Evolutionary conservation across 2,329 filamentous ascomycete species (phyloP).

Genomic region (Ampelomyces quisqualis): DNA sequence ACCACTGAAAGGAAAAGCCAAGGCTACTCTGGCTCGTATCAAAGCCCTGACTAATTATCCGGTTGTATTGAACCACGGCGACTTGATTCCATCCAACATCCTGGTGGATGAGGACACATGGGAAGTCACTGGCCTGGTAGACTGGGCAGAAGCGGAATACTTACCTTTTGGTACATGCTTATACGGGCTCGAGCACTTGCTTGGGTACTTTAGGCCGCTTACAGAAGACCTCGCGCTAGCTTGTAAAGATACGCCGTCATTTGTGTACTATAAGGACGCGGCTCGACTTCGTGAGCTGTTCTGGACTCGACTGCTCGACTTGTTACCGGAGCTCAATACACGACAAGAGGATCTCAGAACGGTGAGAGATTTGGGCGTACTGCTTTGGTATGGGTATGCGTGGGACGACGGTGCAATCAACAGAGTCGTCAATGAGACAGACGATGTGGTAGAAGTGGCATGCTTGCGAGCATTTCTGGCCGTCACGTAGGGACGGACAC

Average conservation of each 20-base stretch:
- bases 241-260: constrained; percentile 2
- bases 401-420: constrained; percentile 63
- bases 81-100: constrained; percentile 60
- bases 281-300: constrained; percentile 51
- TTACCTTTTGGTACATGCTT: constrained; percentile 61
- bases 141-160: constrained; percentile 65
- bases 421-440: constrained; percentile 55
- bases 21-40: constrained; percentile 8
- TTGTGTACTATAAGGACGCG: constrained; percentile 50
- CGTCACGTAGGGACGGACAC: not conserved
- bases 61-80: constrained; percentile 62
- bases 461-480: constrained; percentile 50
- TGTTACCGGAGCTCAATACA: constrained; percentile 41
- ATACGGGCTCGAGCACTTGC: constrained; percentile 62
- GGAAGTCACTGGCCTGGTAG: constrained; percentile 56
- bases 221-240: not conserved
- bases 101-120: constrained; percentile 52
- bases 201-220: constrained; percentile 49
- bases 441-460: constrained; percentile 56
- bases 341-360: constrained; percentile 43
- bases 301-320: constrained; percentile 49
- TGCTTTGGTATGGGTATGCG: constrained; percentile 65
- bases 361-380: constrained; percentile 56
- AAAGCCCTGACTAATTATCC: constrained; percentile 55
- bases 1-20: constrained; percentile 21